Percentiles rank a stretch among this genome's conserved stretches.
Evolutionary conservation across 768 basidiomycete genomes (phyloP).

Genomic region (Jaapia argillacea): DNA sequence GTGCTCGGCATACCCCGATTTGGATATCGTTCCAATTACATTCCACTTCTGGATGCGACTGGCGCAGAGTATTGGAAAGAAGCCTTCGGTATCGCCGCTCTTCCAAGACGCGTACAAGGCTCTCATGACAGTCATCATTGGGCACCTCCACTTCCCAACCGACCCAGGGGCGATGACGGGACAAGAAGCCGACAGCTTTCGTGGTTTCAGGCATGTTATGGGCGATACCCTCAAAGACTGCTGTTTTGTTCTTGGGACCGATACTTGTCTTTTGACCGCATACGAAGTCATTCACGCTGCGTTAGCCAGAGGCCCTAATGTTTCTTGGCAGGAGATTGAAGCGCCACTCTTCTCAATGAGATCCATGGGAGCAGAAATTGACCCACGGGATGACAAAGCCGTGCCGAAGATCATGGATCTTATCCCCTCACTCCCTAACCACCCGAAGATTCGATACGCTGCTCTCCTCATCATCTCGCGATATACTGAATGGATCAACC

Average conservation of each 20-base stretch:
- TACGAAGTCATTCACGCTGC: constrained; percentile 74
- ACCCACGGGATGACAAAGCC: constrained; percentile 68
- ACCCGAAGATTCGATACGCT: constrained; percentile 91
- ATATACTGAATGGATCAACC: constrained; percentile 94
- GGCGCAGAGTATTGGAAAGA: constrained; percentile 81
- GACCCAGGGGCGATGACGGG: constrained; percentile 55
- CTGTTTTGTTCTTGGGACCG: constrained; percentile 85
- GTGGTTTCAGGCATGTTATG: constrained; percentile 95
- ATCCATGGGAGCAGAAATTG: constrained; percentile 94
- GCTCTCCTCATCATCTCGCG: constrained; percentile 90
- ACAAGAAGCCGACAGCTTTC: constrained; percentile 90
- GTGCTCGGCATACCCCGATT: constrained; percentile 86
- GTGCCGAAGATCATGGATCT: constrained; percentile 97
- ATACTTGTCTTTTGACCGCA: constrained; percentile 70
- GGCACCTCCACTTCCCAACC: constrained; percentile 84
- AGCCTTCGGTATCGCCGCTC: constrained; percentile 56
- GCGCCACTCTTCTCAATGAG: constrained; percentile 96
- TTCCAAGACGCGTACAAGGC: constrained; percentile 77
- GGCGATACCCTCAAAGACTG: constrained; percentile 99
- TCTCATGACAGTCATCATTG: constrained; percentile 80
- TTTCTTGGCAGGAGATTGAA: constrained; percentile 94
- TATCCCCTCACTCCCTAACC: constrained; percentile 79
- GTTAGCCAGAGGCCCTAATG: constrained; percentile 47
- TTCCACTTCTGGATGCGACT: constrained; percentile 99
- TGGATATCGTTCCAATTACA: constrained; percentile 95